Evolutionary conservation across 495 filamentous ascomycete species (phyloP).

Genomic region (Aspergillus cavernicola): DNA sequence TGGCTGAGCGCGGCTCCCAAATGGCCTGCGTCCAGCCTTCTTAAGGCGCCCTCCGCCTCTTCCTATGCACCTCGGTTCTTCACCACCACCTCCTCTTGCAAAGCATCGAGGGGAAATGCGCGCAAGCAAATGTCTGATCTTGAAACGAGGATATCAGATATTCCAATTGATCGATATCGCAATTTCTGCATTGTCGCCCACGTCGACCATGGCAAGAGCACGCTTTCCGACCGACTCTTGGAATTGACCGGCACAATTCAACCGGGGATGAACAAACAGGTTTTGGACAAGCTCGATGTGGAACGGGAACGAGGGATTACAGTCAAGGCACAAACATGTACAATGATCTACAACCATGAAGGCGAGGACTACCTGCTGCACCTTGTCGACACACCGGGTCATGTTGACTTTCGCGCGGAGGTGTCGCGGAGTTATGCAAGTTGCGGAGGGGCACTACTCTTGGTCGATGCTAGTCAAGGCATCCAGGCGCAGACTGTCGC

Average conservation of each 20-base stretch:
- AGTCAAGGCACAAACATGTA: constrained; percentile 98
- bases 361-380: constrained; percentile 90
- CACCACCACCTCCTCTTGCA: constrained; percentile 33
- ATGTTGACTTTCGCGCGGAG: constrained; percentile 96
- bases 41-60: constrained; percentile 29
- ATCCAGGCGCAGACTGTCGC: constrained; percentile 94
- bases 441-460: constrained; percentile 86
- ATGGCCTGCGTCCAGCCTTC: constrained; percentile 35
- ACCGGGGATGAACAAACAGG: constrained; percentile 85
- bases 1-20: constrained; percentile 45
- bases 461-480: constrained; percentile 92
- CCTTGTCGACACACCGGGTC: constrained; percentile 93
- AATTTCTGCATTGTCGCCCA: constrained; percentile 98
- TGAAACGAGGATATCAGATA: constrained; percentile 77
- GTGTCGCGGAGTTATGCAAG: constrained; percentile 92
- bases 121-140: constrained; percentile 48
- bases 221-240: constrained; percentile 84
- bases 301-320: constrained; percentile 95
- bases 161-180: constrained; percentile 86
- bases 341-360: constrained; percentile 87
- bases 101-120: constrained; percentile 27
- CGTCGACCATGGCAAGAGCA: constrained; percentile 98
- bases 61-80: constrained; percentile 34
- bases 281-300: constrained; percentile 94
- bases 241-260: constrained; percentile 94